Percentiles rank a stretch among this genome's conserved stretches.
These are phyloP conservation scores for Sphagnurus paluster DNA, from an alignment of 1,284 basidiomycete species.

Conservation along the genomic window DNA sequence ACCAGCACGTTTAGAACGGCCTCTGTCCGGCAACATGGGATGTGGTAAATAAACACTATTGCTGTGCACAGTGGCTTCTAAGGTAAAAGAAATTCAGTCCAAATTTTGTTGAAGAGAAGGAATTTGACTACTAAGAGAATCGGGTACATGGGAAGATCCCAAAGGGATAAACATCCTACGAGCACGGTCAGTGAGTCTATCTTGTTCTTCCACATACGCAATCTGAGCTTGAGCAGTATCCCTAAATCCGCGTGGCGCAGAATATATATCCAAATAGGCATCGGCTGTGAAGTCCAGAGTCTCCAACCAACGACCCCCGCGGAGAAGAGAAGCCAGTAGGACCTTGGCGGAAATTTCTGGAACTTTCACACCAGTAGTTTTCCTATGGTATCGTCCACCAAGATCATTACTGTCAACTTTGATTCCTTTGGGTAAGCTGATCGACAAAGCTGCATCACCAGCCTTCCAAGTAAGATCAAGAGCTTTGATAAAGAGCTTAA, in stretches of 20 bases:
- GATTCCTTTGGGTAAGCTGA: conserved; percentile 62
- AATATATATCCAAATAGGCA: conserved; percentile 68
- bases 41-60: conserved; percentile 60
- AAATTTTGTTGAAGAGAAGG: not conserved
- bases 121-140: conserved; percentile 16
- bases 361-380: conserved; percentile 54
- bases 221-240: conserved; percentile 55
- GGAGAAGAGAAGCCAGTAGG: conserved; percentile 40
- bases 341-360: conserved; percentile 49
- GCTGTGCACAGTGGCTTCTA: conserved; percentile 38
- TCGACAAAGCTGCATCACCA: conserved; percentile 51
- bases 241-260: conserved; percentile 60
- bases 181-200: conserved; percentile 65
- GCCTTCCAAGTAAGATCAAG: conserved; percentile 58
- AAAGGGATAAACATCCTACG: conserved; percentile 50
- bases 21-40: conserved; percentile 27
- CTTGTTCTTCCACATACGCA: conserved; percentile 73
- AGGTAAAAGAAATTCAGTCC: conserved; percentile 2
- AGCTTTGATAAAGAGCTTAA: conserved; percentile 58
- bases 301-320: conserved; percentile 65
- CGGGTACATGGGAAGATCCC: conserved; percentile 14
- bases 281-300: conserved; percentile 59
- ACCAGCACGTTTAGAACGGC: not conserved
- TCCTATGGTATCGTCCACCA: conserved; percentile 64
- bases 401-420: conserved; percentile 73